Evolutionary conservation across 2,329 filamentous ascomycete species (phyloP), one percentile per base, ranked within the genome.

Genomic region (Aspergillus floridensis): DNA sequence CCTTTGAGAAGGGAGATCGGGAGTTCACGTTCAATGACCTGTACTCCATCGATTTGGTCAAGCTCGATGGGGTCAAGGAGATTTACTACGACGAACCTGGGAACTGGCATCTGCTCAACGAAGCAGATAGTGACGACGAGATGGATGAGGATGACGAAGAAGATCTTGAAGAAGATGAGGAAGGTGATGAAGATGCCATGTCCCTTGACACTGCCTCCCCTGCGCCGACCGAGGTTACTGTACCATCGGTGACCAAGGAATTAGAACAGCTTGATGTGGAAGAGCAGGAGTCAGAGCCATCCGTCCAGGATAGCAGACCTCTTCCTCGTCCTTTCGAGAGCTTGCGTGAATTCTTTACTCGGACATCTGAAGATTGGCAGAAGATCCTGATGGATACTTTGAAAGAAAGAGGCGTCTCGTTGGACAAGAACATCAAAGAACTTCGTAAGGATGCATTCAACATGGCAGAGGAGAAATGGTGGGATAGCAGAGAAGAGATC

Each of bases 1-100:
- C 93, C 0, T 97, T 90, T 69, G 95, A 99, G 72, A 95, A 96
- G 72, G 93, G 91, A 19, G 95, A 99, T 69, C 85, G 91, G 22
- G 95, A 99, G 75, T 96, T 90, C 70, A 98, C 93, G 0, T 96
- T 98, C 75, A 93, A 97, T 67, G 95, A 99, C 69, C 82, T 99
- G 76, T 96, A 96, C 77, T 88, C 92, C 2, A 87, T 98, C 60
- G 92, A 99, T 70, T 81, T 99, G n/a, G 93, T 89, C 60, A 97
- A 96, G 76, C 82, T 99, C 61, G 92, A 98, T 67, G 95, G 95
- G 3, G 93, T 95, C 65, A 93, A 92, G 73, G 90, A 97, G 76
- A 85, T 98, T 51, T 98, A 93, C 79, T 90, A 83, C 73, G 84
- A 91, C 56, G 90, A 96, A 66, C 87, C 93, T 66, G 86, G 92